Percentiles rank a stretch among this genome's conserved stretches.
phyloP scores from a whole-genome alignment of 78 protist genomes.

The Salpingoeca rosetta region DNA sequence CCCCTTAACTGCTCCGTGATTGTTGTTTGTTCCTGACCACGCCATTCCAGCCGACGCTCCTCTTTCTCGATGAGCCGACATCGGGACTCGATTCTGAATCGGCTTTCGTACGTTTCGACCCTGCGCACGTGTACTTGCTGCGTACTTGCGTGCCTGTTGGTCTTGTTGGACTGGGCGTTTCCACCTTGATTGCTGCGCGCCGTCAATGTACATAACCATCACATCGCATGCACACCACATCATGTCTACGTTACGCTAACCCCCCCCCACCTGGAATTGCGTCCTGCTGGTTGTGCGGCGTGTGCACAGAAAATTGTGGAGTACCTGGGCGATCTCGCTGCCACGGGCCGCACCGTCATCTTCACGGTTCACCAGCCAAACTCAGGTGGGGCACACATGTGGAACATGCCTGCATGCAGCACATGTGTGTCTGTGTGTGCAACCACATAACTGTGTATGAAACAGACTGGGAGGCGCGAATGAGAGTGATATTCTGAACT shows the following conservation, averaged over 20 bases:
- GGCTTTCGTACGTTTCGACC: no score
- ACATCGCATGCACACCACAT: background rate
- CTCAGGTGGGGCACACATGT: no score
- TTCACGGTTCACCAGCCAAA: conserved; percentile 45
- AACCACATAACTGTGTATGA: no score
- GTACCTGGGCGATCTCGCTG: background rate
- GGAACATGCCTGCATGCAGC: background rate
- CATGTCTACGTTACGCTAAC: background rate
- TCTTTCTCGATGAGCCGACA: no score
- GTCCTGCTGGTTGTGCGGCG: conserved; percentile 46
- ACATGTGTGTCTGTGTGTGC: background rate
- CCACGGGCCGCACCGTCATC: conserved; percentile 14
- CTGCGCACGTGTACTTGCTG: background rate
- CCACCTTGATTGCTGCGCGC: no score
- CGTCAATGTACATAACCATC: no score
- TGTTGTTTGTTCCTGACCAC: background rate
- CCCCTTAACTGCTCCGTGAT: conserved; percentile 52
- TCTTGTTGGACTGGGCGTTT: no score
- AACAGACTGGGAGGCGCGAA: no score
- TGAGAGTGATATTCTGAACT: background rate
- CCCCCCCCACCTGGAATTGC: conserved; percentile 6
- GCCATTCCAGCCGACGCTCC: no score
- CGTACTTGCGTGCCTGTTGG: no score
- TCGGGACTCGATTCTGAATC: no score
- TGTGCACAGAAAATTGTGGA: conserved; percentile 16